These are phyloP conservation scores for Hemileccinum rubropunctum DNA, from an alignment of 768 basidiomycete species.

Conservation along the genomic window DNA sequence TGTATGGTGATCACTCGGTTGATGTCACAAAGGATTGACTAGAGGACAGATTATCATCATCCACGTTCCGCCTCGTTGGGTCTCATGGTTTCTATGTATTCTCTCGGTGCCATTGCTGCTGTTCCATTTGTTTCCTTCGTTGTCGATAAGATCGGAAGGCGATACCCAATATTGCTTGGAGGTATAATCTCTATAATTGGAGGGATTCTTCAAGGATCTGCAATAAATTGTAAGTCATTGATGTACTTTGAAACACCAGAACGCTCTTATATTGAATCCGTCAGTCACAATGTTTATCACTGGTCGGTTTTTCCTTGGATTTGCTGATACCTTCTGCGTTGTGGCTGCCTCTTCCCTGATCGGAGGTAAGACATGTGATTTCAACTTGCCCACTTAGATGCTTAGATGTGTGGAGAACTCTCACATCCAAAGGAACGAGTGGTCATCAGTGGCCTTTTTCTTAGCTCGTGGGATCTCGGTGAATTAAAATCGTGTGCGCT, in stretches of 20 bases:
- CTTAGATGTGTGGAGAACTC: slow-evolving; percentile 2
- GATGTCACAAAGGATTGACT: not conserved
- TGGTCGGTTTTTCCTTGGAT: slow-evolving; percentile 4
- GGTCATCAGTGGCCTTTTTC: slow-evolving; percentile 1
- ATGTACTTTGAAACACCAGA: not conserved
- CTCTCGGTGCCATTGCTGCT: slow-evolving; percentile 53
- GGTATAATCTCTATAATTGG: slow-evolving; percentile 7
- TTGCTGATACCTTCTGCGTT: not conserved
- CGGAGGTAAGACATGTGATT: not conserved
- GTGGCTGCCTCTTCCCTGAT: slow-evolving; percentile 4
- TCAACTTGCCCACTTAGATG: not conserved
- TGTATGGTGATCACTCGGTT: slow-evolving; percentile 34
- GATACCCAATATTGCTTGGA: slow-evolving; percentile 15
- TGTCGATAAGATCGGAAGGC: slow-evolving; percentile 15
- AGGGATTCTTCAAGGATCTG: slow-evolving; percentile 16
- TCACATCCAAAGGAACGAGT: slow-evolving; percentile 19
- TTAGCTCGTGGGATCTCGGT: not conserved
- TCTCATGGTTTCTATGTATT: slow-evolving; percentile 57
- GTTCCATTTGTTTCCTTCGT: slow-evolving; percentile 38
- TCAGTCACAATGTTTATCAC: slow-evolving; percentile 7
- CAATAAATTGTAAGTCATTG: slow-evolving; percentile 10
- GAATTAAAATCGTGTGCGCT: not conserved
- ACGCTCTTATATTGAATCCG: not conserved
- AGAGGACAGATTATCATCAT: slow-evolving; percentile 43
- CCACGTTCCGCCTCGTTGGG: slow-evolving; percentile 55